Percentiles rank a stretch among this genome's conserved stretches.
Conservation (phyloP, 208 protist genomes). For the Porcisia deanei region DNA sequence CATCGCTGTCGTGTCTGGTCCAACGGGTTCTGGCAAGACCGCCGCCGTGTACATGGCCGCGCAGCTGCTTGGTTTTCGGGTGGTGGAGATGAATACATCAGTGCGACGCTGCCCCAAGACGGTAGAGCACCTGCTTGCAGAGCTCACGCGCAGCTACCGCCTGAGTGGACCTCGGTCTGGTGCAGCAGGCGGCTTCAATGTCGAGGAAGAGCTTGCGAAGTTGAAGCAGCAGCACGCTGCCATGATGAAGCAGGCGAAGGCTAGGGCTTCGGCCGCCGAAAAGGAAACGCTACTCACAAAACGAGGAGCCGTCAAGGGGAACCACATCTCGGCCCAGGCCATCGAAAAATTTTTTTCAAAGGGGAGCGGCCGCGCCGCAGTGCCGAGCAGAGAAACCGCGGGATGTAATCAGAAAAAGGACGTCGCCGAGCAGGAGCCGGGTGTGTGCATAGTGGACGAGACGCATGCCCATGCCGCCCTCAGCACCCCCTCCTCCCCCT, state of each 20-base stretch:
- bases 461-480: neutral
- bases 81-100: conserved; percentile 86
- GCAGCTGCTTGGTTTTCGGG: conserved; percentile 67
- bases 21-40: conserved; percentile 75
- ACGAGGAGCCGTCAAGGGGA: conserved; percentile 41
- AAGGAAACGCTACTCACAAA: conserved; percentile 18
- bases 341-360: conserved; percentile 68
- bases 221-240: conserved; percentile 60
- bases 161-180: conserved; percentile 43
- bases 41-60: conserved; percentile 81
- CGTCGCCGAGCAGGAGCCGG: neutral
- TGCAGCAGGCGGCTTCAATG: conserved; percentile 34
- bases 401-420: neutral
- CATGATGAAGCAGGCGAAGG: conserved; percentile 26
- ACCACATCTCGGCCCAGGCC: conserved; percentile 68
- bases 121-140: conserved; percentile 74
- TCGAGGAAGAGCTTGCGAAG: conserved; percentile 68
- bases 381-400: neutral
- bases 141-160: conserved; percentile 76
- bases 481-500: neutral
- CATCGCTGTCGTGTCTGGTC: conserved; percentile 75
- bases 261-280: conserved; percentile 27
- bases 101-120: conserved; percentile 66
- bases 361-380: conserved; percentile 9
- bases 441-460: neutral